These are phyloP conservation scores for Termitomyces sp. DNA, from an alignment of 768 basidiomycete species.

Conservation along the genomic window DNA sequence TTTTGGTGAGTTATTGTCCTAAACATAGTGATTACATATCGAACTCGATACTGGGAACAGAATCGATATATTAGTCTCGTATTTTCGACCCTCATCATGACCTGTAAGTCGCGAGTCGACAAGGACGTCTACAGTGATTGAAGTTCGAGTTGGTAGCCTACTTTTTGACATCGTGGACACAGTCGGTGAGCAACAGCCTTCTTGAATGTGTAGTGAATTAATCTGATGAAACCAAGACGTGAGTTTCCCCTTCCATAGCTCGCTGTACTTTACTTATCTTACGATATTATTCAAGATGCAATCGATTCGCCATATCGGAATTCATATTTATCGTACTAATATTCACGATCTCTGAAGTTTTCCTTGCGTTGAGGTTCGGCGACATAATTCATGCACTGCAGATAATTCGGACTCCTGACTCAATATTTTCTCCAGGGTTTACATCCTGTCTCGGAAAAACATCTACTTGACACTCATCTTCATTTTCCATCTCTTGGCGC, in stretches of 20 bases:
- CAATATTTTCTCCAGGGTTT: conserved; percentile 4
- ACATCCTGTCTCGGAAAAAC: conserved; percentile 15
- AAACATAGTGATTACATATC: background rate
- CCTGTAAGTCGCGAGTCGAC: conserved; percentile 3
- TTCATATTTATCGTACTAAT: conserved; percentile 13
- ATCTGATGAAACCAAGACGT: conserved; percentile 2
- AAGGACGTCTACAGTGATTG: background rate
- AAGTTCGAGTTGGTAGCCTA: conserved; percentile 9
- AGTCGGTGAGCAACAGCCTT: background rate
- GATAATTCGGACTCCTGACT: background rate
- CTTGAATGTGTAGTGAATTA: too few species aligned
- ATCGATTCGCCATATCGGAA: conserved; percentile 11
- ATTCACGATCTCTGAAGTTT: conserved; percentile 16
- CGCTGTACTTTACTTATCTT: background rate
- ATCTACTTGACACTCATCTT: conserved; percentile 9
- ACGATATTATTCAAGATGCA: conserved; percentile 7
- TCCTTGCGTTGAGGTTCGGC: conserved; percentile 15
- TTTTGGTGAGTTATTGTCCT: conserved; percentile 7
- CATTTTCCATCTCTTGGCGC: conserved; percentile 8
- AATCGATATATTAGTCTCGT: conserved; percentile 18
- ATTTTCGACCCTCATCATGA: conserved; percentile 7
- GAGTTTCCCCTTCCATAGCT: background rate
- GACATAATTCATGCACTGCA: background rate
- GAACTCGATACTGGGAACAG: background rate
- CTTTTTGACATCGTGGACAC: conserved; percentile 5